Percentiles rank a stretch among this genome's conserved stretches.
These are phyloP conservation scores for Moricandia moricandioides DNA, from an alignment of 345 rosid species.

Conservation along the genomic window DNA sequence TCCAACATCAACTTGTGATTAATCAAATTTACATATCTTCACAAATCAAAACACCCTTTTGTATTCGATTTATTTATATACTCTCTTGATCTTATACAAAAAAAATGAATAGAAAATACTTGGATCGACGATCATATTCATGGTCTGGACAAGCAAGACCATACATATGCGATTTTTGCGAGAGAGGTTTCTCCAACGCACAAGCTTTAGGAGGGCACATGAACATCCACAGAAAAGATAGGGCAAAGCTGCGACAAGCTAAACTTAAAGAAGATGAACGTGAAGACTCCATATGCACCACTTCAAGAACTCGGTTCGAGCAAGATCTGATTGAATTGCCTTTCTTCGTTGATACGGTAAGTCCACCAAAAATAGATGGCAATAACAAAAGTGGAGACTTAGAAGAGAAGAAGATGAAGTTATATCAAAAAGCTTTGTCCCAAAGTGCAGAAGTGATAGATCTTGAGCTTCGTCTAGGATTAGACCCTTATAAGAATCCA, in stretches of 20 bases:
- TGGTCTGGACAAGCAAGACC: slow-evolving; percentile 37
- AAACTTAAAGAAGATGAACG: slow-evolving; percentile 15
- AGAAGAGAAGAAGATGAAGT: slow-evolving; percentile 17
- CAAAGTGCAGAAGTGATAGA: slow-evolving; percentile 32
- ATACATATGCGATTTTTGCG: slow-evolving; percentile 76
- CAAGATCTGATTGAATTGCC: slow-evolving; percentile 26
- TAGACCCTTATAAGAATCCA: slow-evolving; percentile 30
- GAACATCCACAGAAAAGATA: slow-evolving; percentile 80
- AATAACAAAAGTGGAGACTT: background rate
- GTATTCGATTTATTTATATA: background rate
- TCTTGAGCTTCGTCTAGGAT: slow-evolving; percentile 40
- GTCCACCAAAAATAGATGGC: slow-evolving; percentile 8
- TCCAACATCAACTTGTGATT: background rate
- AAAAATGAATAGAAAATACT: slow-evolving; percentile 27
- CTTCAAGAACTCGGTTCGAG: slow-evolving; percentile 21
- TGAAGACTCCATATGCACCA: slow-evolving; percentile 11
- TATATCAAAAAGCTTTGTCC: slow-evolving; percentile 6
- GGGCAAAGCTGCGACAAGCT: slow-evolving; percentile 34
- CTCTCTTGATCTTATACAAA: background rate
- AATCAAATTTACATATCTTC: background rate
- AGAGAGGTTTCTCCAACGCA: slow-evolving; percentile 86
- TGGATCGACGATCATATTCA: slow-evolving; percentile 33
- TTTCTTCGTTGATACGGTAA: slow-evolving; percentile 19
- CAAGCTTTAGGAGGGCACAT: slow-evolving; percentile 95
- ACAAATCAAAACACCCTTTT: background rate